Base-by-base conservation (phyloP, 2,329 filamentous ascomycete genomes). In the Sporothrix dimorphospora region DNA sequence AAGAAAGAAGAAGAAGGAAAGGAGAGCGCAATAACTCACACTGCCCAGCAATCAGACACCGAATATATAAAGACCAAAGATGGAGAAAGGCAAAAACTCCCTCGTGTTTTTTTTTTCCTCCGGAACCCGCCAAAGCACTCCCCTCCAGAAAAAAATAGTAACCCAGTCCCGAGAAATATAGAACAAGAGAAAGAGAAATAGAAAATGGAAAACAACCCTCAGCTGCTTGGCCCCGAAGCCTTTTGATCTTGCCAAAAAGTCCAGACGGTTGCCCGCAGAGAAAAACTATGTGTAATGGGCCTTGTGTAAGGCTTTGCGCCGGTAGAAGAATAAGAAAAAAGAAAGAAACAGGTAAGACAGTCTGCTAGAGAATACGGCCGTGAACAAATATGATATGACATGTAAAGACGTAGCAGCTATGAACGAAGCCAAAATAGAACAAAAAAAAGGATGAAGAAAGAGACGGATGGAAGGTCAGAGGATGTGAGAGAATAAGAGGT, bases 331-430 rank as follows among this genome's bases (percentile, higher is more conserved):
- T 38, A 2, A 61, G 27, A 55, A 9, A 38, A 27, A n/a, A 59
- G 12, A 11, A 63, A 30, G 38, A 11, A 40, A 63, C 19, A n/a
- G n/a, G 40, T 21, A 55, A 57, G 21, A 70, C 19, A 63, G 55
- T 38, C n/a, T 69, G 40, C 16, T 63, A 40, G 38, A 68, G 9
- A 59, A 69, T 51, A 27, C 65, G 68, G 71, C 71, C 71, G 67
- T 72, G 40, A 61, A 19, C 34, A 65, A 27, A 24, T 69, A 72
- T 66, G 55, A 51, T 67, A 70, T 42, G 61, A 70, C 53, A 69
- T 69, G 65, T 9, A 40, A 42, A 59, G 51, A 67, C 67, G 67
- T 66, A 47, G 38, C 49, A 59, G 38, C 57, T 59, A 57, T 66
- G 59, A 55, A 57, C 47, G 30, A 42, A 53, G 30, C 38, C 38